These are phyloP conservation scores for Pythium rishiriense DNA, from an alignment of 352 stramenopile genomes.

Conservation along the genomic window DNA sequence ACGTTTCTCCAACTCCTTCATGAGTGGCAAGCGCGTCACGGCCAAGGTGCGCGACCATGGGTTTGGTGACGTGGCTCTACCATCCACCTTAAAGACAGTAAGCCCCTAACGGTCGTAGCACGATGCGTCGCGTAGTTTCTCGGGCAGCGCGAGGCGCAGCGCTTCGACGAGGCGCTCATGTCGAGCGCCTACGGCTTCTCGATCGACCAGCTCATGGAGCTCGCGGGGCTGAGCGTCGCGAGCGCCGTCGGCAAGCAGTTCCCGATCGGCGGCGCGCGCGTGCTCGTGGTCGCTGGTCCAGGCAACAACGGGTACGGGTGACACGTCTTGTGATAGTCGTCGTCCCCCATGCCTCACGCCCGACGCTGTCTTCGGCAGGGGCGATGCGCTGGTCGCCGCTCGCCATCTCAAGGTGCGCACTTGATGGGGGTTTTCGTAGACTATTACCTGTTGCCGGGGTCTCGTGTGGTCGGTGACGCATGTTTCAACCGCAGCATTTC, in stretches of 20 bases:
- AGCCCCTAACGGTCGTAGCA: too few species aligned
- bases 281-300: conserved; percentile 95
- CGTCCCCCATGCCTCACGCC: too few species aligned
- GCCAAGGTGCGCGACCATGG: conserved; percentile 15
- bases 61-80: too few species aligned
- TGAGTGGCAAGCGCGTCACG: conserved; percentile 3
- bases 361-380: too few species aligned
- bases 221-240: conserved; percentile 95
- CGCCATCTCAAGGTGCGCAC: conserved; percentile 91
- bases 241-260: conserved; percentile 85
- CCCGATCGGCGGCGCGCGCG: conserved; percentile 13
- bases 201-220: conserved; percentile 99
- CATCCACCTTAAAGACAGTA: too few species aligned
- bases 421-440: background rate
- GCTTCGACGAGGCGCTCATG: conserved; percentile 93
- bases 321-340: too few species aligned
- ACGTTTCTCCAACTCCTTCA: background rate
- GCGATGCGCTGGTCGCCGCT: conserved; percentile 98
- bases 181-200: conserved; percentile 83
- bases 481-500: conserved; percentile 81
- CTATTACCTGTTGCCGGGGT: background rate
- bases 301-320: conserved; percentile 97
- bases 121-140: conserved; percentile 60
- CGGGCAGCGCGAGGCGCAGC: conserved; percentile 68
- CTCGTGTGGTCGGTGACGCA: background rate